These are phyloP conservation scores for Avena insularis DNA, from an alignment of 176 grass and related monocot genomes.

Conservation along the genomic window DNA sequence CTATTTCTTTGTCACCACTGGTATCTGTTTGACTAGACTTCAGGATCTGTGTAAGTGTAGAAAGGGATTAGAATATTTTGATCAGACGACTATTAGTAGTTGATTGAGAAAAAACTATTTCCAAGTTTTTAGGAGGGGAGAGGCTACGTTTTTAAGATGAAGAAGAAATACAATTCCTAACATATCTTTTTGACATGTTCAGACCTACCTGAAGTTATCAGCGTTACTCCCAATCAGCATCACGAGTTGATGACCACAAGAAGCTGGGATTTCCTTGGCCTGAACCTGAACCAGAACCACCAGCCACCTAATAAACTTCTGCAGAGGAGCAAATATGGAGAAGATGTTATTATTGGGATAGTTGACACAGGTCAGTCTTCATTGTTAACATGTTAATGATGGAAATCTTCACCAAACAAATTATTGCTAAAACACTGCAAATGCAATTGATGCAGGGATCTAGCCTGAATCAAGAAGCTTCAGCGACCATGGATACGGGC, in stretches of 20 bases:
- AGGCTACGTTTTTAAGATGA: background rate
- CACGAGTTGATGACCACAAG: slow-evolving; percentile 39
- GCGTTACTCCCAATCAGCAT: slow-evolving; percentile 36
- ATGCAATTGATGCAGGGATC: slow-evolving; percentile 41
- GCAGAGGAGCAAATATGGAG: slow-evolving; percentile 44
- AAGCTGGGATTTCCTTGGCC: slow-evolving; percentile 46
- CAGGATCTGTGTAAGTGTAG: background rate
- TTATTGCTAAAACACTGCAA: slow-evolving; percentile 21
- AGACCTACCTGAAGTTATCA: slow-evolving; percentile 50
- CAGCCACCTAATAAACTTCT: slow-evolving; percentile 40
- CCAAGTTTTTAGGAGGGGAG: background rate
- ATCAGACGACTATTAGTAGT: background rate
- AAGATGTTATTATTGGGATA: slow-evolving; percentile 47
- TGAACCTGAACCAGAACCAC: slow-evolving; percentile 35
- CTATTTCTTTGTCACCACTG: background rate
- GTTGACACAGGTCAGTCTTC: slow-evolving; percentile 39
- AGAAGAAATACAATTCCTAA: background rate
- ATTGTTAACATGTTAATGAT: slow-evolving; percentile 1
- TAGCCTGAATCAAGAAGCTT: slow-evolving; percentile 53
- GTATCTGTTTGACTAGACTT: background rate
- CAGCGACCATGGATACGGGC: slow-evolving; percentile 31
- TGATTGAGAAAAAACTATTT: background rate
- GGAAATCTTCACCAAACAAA: background rate
- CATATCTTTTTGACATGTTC: background rate
- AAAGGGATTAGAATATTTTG: background rate